Base-by-base conservation (phyloP, 148 eudicot species). In the Vaccinium darrowii region DNA sequence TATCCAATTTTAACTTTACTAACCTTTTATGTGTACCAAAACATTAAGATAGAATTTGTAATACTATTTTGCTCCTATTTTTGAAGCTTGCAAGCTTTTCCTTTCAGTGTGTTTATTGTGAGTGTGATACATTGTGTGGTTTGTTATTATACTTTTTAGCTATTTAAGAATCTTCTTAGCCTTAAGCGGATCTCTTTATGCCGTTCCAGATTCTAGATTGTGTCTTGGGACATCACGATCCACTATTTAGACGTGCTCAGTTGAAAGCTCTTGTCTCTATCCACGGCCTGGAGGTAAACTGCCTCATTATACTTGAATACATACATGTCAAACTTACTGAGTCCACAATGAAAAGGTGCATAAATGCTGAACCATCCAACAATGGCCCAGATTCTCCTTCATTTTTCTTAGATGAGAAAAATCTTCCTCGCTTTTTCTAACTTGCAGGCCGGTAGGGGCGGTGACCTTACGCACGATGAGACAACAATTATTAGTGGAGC, bases 401-500 rank as follows among this genome's bases (percentile, higher is more conserved):
- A 21, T 43, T 79, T 21, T 50, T n/a, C 15, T 69, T 25, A 11
- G 49, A 11, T 13, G 2, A 63, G n/a, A 63, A 21, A 63, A 19
- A 43, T 5, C 3, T 67, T 6, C n/a, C 76, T 36, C 2, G 4
- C 54, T 50, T 81, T 62, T 80, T 86, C 81, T 79, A 76, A 76
- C 71, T 82, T 72, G 82, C 81, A 96, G 98, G 98, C 94, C 85
- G 99, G 99, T 27, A 96, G 93, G 83, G 99, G 99, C 49, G 99
- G 99, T 82, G 99, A 96, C 84, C 96, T 96, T 63, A 96, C 99
- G 1, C 99, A 94, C 88, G 98, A 96, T 82, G 99, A 96, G 90
- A 96, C 98, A 86, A 96, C 99, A 27, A 94, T 96, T 86, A 96
- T 96, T 85, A 96, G 98, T 87, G 99, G 99, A 78, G 99, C 99